Conservation (phyloP, 1,139 yeast species). For the Debaryomyces robertsiae region DNA sequence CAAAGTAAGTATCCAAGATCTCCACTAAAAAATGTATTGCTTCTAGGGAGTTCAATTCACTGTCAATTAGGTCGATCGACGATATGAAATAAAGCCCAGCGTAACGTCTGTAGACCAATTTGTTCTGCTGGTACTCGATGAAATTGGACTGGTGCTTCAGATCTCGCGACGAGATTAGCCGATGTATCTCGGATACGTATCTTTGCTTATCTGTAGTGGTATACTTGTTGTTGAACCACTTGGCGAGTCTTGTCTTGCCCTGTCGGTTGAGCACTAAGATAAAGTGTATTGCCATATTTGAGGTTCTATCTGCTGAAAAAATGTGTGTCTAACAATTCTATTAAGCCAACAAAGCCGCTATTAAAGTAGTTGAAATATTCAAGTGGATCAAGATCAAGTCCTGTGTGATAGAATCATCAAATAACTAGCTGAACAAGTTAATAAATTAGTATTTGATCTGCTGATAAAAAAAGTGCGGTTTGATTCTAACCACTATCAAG, state of each 20-base stretch:
- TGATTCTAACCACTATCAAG: neutral
- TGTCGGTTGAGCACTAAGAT: constrained; percentile 84
- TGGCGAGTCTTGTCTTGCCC: constrained; percentile 86
- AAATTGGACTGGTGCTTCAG: constrained; percentile 81
- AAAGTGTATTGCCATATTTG: constrained; percentile 71
- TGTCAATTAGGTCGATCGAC: constrained; percentile 73
- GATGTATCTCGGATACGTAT: constrained; percentile 70
- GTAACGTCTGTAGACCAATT: constrained; percentile 83
- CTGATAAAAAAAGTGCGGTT: constrained; percentile 1
- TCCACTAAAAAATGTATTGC: constrained; percentile 89
- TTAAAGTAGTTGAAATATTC: too few species aligned
- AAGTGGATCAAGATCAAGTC: too few species aligned
- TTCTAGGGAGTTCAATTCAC: constrained; percentile 80
- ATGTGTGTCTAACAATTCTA: too few species aligned
- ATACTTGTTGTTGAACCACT: constrained; percentile 62
- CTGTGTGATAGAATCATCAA: too few species aligned
- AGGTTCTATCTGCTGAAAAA: neutral
- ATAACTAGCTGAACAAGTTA: too few species aligned
- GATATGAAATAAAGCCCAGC: constrained; percentile 89
- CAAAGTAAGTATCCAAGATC: constrained; percentile 79
- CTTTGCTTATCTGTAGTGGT: constrained; percentile 54
- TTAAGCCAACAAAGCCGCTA: too few species aligned
- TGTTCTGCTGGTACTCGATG: constrained; percentile 71
- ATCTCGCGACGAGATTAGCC: constrained; percentile 79
- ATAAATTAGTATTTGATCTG: constrained; percentile 1